These are phyloP conservation scores for Lobulomyces angularis DNA, from an alignment of 192 early-diverging fungal genomes.

Conservation along the genomic window DNA sequence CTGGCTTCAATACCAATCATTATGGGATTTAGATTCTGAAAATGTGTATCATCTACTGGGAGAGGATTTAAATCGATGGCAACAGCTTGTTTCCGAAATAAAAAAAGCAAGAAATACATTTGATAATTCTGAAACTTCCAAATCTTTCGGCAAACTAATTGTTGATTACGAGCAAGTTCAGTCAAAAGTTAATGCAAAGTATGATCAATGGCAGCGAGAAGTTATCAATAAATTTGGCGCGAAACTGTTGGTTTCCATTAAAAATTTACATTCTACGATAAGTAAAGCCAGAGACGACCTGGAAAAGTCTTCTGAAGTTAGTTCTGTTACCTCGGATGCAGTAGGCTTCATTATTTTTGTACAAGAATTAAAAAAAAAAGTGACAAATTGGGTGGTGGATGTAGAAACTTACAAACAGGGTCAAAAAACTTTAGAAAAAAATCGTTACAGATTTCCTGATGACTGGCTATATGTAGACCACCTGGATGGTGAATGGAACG, in stretches of 20 bases:
- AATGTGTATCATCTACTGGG: constrained; percentile 71
- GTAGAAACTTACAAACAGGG: constrained; percentile 81
- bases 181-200: constrained; percentile 91
- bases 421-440: constrained; percentile 85
- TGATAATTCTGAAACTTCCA: constrained; percentile 85
- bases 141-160: constrained; percentile 73
- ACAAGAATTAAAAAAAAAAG: constrained; percentile 81
- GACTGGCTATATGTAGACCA: constrained; percentile 95
- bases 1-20: constrained; percentile 95
- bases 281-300: constrained; percentile 68
- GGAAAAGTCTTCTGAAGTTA: constrained; percentile 77
- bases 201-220: constrained; percentile 96
- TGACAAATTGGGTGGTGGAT: constrained; percentile 61
- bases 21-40: constrained; percentile 92
- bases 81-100: constrained; percentile 86
- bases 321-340: constrained; percentile 74
- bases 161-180: constrained; percentile 98
- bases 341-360: constrained; percentile 92
- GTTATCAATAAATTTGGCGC: constrained; percentile 82
- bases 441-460: constrained; percentile 83
- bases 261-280: constrained; percentile 61
- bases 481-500: constrained; percentile 93
- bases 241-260: constrained; percentile 69
- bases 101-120: constrained; percentile 88
- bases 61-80: constrained; percentile 82